Conservation (phyloP, 2,329 filamentous ascomycete species). For the Phyllosticta capitalensis region DNA sequence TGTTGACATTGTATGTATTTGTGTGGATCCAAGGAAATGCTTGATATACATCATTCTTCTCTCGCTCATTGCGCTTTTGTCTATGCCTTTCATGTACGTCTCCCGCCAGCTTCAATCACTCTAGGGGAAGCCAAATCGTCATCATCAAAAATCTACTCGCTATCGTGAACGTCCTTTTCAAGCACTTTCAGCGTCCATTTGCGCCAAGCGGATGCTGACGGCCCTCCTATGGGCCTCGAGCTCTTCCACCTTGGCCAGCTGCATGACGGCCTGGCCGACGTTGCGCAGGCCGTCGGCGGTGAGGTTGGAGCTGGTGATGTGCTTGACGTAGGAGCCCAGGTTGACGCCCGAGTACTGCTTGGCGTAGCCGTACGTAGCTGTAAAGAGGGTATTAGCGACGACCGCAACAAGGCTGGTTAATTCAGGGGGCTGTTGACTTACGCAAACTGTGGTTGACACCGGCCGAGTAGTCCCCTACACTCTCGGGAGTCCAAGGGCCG, state of each 20-base stretch:
- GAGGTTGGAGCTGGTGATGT: conserved; percentile 91
- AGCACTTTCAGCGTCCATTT: background rate
- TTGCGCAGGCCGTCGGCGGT: conserved; percentile 77
- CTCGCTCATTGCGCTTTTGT: background rate
- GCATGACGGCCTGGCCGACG: conserved; percentile 85
- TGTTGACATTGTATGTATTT: background rate
- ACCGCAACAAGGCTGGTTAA: background rate
- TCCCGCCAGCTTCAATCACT: background rate
- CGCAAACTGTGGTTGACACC: conserved; percentile 96
- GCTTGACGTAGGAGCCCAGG: conserved; percentile 89
- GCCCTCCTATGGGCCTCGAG: conserved; percentile 82
- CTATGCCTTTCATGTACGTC: background rate
- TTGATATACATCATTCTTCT: background rate
- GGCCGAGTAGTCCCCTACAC: conserved; percentile 94
- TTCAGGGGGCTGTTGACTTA: conserved; percentile 44
- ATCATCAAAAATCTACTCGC: background rate
- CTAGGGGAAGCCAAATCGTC: background rate
- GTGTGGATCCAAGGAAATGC: background rate
- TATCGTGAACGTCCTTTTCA: too few species aligned
- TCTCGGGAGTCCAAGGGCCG: conserved; percentile 93
- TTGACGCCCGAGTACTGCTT: conserved; percentile 99
- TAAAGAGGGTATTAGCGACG: background rate
- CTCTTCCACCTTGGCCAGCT: conserved; percentile 86
- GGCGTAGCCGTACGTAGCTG: conserved; percentile 93
- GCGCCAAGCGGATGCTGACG: conserved; percentile 52